Percentiles rank a stretch among this genome's conserved stretches.
phyloP scores from a whole-genome alignment of 352 stramenopile genomes.

The Pythium aphanidermatum region DNA sequence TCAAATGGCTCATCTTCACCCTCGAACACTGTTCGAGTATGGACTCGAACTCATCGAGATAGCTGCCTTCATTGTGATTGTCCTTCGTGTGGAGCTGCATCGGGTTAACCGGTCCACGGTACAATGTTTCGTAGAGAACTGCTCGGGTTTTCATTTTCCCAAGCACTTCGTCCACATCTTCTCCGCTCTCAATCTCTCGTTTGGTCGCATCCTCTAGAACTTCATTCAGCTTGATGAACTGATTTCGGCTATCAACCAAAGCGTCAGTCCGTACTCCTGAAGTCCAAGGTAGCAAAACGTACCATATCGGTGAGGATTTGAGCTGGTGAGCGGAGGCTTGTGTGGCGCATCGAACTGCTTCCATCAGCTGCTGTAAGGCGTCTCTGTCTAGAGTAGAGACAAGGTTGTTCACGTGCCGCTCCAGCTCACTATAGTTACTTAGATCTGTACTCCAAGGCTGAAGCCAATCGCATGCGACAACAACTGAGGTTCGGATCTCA shows the following conservation, averaged over 20 bases:
- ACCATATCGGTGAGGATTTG: too few species aligned
- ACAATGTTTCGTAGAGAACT: constrained; percentile 6
- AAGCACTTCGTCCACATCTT: background rate
- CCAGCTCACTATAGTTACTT: background rate
- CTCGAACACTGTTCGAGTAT: too few species aligned
- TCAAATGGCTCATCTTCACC: too few species aligned
- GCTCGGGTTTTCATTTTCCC: constrained; percentile 17
- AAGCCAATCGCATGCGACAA: background rate
- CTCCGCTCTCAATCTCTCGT: background rate
- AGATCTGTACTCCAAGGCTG: constrained; percentile 1
- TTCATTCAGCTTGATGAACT: constrained; percentile 2
- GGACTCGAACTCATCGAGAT: too few species aligned
- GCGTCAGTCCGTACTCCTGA: too few species aligned
- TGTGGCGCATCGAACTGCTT: too few species aligned
- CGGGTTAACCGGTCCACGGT: constrained; percentile 1
- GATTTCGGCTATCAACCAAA: background rate
- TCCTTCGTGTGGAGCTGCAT: constrained; percentile 1
- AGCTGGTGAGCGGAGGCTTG: too few species aligned
- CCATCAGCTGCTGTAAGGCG: constrained; percentile 15
- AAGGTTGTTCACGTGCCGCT: background rate
- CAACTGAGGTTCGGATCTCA: constrained; percentile 6
- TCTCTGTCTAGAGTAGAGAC: constrained; percentile 7
- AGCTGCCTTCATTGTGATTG: too few species aligned
- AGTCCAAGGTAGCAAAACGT: too few species aligned
- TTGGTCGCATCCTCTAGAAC: constrained; percentile 1